Conservation (phyloP, 495 filamentous ascomycete genomes). For the Xylaria acuta region DNA sequence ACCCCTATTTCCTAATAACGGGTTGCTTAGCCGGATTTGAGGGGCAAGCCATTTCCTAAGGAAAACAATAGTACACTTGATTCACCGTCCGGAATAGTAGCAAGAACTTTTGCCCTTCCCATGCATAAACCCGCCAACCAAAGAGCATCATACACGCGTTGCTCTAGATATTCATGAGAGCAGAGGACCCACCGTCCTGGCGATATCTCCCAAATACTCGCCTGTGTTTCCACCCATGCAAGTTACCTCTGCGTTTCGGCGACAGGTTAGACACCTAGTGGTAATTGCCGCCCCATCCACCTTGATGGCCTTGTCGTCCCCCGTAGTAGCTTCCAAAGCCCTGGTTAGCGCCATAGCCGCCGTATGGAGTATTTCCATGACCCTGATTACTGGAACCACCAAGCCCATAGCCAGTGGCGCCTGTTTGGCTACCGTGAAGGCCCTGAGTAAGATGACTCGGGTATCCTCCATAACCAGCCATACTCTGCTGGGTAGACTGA, state of each 20-base stretch:
- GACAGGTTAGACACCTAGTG: conserved; percentile 44
- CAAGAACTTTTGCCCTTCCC: conserved; percentile 41
- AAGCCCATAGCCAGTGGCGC: conserved; percentile 73
- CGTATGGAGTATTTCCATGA: conserved; percentile 60
- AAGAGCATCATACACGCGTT: conserved; percentile 34
- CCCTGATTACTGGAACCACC: conserved; percentile 68
- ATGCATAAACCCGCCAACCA: conserved; percentile 36
- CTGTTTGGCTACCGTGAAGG: conserved; percentile 65
- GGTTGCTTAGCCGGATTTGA: conserved; percentile 35
- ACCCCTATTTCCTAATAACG: conserved; percentile 43
- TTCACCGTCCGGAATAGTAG: conserved; percentile 34
- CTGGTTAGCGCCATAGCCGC: conserved; percentile 62
- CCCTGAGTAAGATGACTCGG: conserved; percentile 71
- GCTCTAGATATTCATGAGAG: conserved; percentile 37
- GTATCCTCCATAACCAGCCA: conserved; percentile 75
- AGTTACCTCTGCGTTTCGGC: conserved; percentile 25
- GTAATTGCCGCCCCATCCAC: conserved; percentile 78
- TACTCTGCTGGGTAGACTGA: conserved; percentile 68
- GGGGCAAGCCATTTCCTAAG: conserved; percentile 36
- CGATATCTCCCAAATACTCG: conserved; percentile 19
- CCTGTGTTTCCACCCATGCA: conserved; percentile 11
- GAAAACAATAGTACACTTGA: conserved; percentile 46
- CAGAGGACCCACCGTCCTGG: conserved; percentile 31
- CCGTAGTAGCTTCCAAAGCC: conserved; percentile 62
- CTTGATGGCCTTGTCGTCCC: conserved; percentile 51